phyloP scores from a whole-genome alignment of 2,329 filamentous ascomycete species.

The Pyricularia grisea region DNA sequence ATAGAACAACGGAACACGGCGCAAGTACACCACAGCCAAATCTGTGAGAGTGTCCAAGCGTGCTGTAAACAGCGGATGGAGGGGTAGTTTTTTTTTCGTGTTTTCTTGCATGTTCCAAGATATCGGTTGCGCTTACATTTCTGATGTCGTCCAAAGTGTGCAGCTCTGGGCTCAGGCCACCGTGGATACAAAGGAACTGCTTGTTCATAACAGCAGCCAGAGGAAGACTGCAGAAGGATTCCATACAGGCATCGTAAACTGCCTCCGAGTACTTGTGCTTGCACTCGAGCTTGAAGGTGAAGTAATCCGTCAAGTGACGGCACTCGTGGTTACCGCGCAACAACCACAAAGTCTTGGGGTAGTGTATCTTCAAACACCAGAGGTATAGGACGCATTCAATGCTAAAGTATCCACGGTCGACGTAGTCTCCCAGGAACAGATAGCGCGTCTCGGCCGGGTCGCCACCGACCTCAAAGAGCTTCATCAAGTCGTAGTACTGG shows the following conservation, averaged over 20 bases:
- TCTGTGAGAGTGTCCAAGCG: neutral
- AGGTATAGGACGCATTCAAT: conserved; percentile 98
- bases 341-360: conserved; percentile 93
- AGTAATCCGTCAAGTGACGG: conserved; percentile 97
- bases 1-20: neutral
- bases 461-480: conserved; percentile 95
- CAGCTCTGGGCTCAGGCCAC: conserved; percentile 88
- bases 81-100: neutral
- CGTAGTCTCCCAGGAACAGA: conserved; percentile 95
- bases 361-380: conserved; percentile 98
- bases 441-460: conserved; percentile 95
- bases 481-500: conserved; percentile 99
- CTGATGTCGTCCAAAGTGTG: conserved; percentile 93
- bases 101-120: neutral
- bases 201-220: conserved; percentile 99
- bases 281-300: conserved; percentile 99
- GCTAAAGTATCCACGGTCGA: conserved; percentile 96
- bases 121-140: conserved; percentile 49
- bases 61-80: neutral
- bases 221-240: conserved; percentile 90
- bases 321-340: conserved; percentile 98
- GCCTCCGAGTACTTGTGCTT: conserved; percentile 98
- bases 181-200: conserved; percentile 97
- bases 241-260: conserved; percentile 96
- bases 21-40: neutral